Evolutionary conservation across 2,329 filamentous ascomycete species (phyloP), one percentile per base, ranked within the genome.

Genomic region (Pseudocercospora cruenta): DNA sequence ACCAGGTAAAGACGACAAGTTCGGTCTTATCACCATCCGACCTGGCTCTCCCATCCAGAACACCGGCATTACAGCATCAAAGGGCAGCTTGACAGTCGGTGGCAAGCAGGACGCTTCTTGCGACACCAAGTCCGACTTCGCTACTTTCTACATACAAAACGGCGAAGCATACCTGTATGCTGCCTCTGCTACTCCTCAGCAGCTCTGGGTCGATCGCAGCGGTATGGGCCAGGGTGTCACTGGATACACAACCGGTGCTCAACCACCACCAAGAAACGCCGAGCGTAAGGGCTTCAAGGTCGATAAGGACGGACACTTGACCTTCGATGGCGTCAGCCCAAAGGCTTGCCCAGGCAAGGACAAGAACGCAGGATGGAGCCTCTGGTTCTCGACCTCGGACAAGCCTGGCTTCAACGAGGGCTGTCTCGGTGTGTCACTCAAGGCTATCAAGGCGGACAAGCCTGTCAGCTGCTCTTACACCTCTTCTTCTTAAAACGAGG

Each of bases 21-120:
- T 73, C 61, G 60, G 61, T 59, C 68, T 69, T 53, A 47, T 70
- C 33, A 64, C 69, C 63, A 70, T 71, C 54, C 60, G 28, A 58
- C 68, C 70, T 24, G 70, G 67, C 58, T 65, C 64, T 24, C 33
- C 53, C n/a, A 55, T 72, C 24, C 69, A 71, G n/a, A 67, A 68
- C 62, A 53, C 63, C 12, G 57, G 67, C 26, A 58, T 74, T 62
- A 71, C 60, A 21, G 63, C 67, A 58, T 60, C 65, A 21, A 62
- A 65, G 1, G 54, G 63, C 53, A 64, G 63, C 19, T 31, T 70
- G 21, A 69, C 67, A 45, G 47, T 68, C 54, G 70, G 68, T 39
- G 70, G 66, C 60, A 60, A 58, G 14, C 62, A 69, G 7, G 60
- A 62, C 9, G 60, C 67, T 10, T 22, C 57, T 12, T 69, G 67